Conservation (phyloP, 192 early-diverging fungal species). For the Cetraspora pellucida region DNA sequence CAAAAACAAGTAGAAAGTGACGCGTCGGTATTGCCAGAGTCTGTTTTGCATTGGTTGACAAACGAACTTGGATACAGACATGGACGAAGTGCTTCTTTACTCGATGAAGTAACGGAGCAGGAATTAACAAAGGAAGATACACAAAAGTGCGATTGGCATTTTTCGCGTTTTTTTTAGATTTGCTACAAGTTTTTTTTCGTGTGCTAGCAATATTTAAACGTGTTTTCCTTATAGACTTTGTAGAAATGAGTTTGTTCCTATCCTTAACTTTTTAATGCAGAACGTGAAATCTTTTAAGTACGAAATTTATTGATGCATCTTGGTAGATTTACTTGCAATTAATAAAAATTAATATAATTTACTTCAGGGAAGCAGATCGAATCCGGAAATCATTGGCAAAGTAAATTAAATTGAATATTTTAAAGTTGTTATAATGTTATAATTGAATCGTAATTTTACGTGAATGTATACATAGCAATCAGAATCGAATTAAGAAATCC, state of each 20-base stretch:
- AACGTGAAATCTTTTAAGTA: constrained; percentile 30
- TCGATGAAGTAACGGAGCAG: not conserved
- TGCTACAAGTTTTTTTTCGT: too few species aligned
- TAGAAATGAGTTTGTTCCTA: constrained; percentile 25
- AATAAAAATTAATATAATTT: not conserved
- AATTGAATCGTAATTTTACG: too few species aligned
- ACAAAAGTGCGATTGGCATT: constrained; percentile 12
- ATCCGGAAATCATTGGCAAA: not conserved
- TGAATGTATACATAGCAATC: not conserved
- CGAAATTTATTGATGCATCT: not conserved
- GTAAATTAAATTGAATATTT: not conserved
- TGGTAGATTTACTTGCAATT: not conserved
- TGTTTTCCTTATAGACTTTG: constrained; percentile 19
- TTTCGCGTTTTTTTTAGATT: not conserved
- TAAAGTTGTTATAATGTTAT: not conserved
- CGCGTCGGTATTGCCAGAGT: not conserved
- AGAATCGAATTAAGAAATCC: not conserved
- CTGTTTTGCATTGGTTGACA: constrained; percentile 4
- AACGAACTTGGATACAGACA: constrained; percentile 16
- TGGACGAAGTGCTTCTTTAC: constrained; percentile 1
- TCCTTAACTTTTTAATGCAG: constrained; percentile 28
- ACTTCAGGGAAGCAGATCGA: not conserved
- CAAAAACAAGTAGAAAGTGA: too few species aligned
- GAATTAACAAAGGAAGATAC: constrained; percentile 15
- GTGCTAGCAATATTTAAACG: too few species aligned